Conservation (phyloP, 169 alveolate genomes). For the Plasmodium ovale region DNA sequence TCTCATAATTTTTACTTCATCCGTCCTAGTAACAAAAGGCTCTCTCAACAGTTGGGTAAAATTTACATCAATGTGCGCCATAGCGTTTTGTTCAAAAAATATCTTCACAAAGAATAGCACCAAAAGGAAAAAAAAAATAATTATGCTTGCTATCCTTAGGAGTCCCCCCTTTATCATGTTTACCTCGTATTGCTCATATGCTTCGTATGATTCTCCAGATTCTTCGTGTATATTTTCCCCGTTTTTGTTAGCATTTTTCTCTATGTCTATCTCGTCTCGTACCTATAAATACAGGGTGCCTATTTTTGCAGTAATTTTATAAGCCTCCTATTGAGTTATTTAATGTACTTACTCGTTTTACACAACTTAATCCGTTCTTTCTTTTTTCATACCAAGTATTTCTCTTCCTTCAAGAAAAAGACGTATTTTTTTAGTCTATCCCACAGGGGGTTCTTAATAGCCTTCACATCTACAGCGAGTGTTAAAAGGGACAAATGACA, state of each 20-base stretch:
- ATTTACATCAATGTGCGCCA: constrained; percentile 10
- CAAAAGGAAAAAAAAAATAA: constrained; percentile 22
- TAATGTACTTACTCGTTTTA: no score
- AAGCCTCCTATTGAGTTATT: no score
- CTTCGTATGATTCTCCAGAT: neutral
- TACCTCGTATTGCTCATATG: constrained; percentile 8
- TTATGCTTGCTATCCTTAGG: constrained; percentile 8
- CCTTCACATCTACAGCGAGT: constrained; percentile 8
- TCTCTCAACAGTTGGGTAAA: constrained; percentile 4
- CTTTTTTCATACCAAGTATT: neutral
- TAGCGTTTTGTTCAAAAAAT: constrained; percentile 9
- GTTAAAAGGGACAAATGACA: neutral
- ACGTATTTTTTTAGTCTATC: constrained; percentile 1
- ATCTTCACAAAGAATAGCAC: constrained; percentile 36
- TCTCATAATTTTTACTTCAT: constrained; percentile 9
- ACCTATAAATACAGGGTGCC: neutral
- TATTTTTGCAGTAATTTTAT: no score
- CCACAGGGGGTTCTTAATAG: neutral
- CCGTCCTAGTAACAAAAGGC: constrained; percentile 8
- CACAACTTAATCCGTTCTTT: no score
- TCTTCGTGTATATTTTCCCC: neutral
- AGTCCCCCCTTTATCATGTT: constrained; percentile 1
- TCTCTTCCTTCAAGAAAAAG: constrained; percentile 9
- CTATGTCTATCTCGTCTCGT: neutral
- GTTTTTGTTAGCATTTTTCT: neutral